Evolutionary conservation across 352 stramenopile genomes (phyloP), one percentile per base, ranked within the genome.

Genomic region (Globisporangium radiosum): DNA sequence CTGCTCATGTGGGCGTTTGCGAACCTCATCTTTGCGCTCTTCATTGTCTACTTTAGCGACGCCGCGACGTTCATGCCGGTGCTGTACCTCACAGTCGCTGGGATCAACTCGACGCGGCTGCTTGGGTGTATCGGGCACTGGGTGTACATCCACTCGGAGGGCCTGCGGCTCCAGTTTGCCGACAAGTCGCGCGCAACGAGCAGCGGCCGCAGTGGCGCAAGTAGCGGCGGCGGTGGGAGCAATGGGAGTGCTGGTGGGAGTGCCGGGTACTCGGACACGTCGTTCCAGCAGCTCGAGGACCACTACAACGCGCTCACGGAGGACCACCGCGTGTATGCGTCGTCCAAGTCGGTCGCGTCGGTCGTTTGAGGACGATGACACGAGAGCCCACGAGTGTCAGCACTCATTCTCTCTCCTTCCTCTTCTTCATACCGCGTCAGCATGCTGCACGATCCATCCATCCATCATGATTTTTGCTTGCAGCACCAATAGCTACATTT

Each of bases 1-100:
- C 60, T 95, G 60, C 68, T 93, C 19, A 64, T 83, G 14, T 95
- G 85, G 85, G 74, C 81, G 7, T 90, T 92, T 47, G 74, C 80
- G 33, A 95, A 95, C 72, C 63, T 95, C 52, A 92, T 88, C 47
- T 78, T 88, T 36, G 81, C 84, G 2, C 70, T 92, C 36, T 76
- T 86, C 47, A 75, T 92, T 50, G 78, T 88, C 8, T 83, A 81
- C 56, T 86, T 93, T 47, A 63, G 78, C 37, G 73, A 54, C 17
- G 76, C 82, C 4, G 67, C 61, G 51, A 70, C 60, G 13, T 95
- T 81, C 61, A 75, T 95, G 69, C 75, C 83, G 1, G 63, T 87
- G 19, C 60, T 93, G 54, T 92, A 88, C 68, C 58, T 87, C 39
- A 76, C 80, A 19, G 81, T 93, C 0, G 83, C 81, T 0, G 62